A percentile compares a stretch with the other conserved stretches of the same genome.
These are phyloP conservation scores for Meredithiella fracta DNA, from an alignment of 2,329 filamentous ascomycete species.

Conservation along the genomic window DNA sequence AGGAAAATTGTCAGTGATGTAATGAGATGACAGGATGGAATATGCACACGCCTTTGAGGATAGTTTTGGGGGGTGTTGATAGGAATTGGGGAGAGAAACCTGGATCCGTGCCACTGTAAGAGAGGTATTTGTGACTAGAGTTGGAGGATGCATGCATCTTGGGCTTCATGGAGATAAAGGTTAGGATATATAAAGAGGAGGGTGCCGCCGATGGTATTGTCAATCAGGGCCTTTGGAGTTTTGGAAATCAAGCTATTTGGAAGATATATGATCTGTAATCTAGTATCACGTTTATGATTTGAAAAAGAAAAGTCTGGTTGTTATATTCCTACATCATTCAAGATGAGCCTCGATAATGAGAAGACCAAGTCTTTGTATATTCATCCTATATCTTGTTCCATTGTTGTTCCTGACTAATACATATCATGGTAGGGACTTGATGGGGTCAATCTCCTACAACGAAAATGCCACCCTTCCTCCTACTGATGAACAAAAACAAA, in stretches of 20 bases:
- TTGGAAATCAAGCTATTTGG: not conserved
- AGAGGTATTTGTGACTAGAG: not conserved
- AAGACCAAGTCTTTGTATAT: constrained; percentile 1
- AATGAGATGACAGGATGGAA: not conserved
- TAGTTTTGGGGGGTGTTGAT: not conserved
- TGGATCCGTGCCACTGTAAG: not conserved
- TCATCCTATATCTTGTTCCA: not conserved
- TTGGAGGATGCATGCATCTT: not conserved
- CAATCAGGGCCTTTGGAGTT: not conserved
- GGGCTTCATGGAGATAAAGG: not conserved
- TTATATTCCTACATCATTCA: not conserved
- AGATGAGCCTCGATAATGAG: constrained; percentile 3
- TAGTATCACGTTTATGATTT: not conserved
- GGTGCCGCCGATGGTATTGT: not conserved
- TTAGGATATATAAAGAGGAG: not conserved
- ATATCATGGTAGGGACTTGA: constrained; percentile 1
- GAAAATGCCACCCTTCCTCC: constrained; percentile 23
- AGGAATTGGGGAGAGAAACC: not conserved
- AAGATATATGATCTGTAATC: not conserved
- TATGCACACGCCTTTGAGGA: not conserved
- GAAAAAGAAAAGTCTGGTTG: not conserved
- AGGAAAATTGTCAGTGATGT: no score
- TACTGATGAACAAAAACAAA: not conserved
- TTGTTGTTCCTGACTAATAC: not conserved
- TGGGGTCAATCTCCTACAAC: constrained; percentile 14